These are phyloP conservation scores for Moniliella sp. DNA, from an alignment of 1,284 basidiomycete genomes.

Conservation along the genomic window DNA sequence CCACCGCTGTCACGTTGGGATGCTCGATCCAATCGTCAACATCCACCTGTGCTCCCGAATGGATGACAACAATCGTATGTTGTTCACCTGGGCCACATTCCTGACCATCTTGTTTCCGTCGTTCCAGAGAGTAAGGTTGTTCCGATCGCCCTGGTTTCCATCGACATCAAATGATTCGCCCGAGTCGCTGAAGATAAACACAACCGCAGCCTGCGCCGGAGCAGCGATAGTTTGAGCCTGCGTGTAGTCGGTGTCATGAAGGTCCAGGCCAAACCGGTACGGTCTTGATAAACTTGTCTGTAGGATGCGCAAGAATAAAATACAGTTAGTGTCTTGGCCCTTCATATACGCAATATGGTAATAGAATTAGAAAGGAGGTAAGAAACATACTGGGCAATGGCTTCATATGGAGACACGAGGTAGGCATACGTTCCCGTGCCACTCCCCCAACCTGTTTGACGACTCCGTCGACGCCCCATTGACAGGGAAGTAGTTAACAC, in stretches of 20 bases:
- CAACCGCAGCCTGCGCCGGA: constrained; percentile 39
- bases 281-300: too few relatives aligned
- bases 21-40: constrained; percentile 17
- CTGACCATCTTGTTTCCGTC: constrained; percentile 41
- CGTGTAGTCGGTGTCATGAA: constrained; percentile 28
- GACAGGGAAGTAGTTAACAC: too few relatives aligned
- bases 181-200: constrained; percentile 40
- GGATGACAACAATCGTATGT: constrained; percentile 18
- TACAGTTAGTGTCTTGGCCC: too few relatives aligned
- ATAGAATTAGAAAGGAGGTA: too few relatives aligned
- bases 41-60: constrained; percentile 12
- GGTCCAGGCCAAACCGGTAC: too few relatives aligned
- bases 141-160: constrained; percentile 50
- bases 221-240: constrained; percentile 13
- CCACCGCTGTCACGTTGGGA: constrained; percentile 22
- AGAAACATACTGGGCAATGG: too few relatives aligned
- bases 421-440: constrained; percentile 42
- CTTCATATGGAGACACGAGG: constrained; percentile 42
- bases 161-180: constrained; percentile 44
- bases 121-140: constrained; percentile 57
- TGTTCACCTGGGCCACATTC: constrained; percentile 11
- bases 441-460: constrained; percentile 55
- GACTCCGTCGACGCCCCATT: too few relatives aligned
- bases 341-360: too few relatives aligned
- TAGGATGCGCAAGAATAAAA: too few relatives aligned